Base-by-base conservation (phyloP, 2,329 filamentous ascomycete species). In the Ophiocordyceps camponoti-rufipedis region DNA sequence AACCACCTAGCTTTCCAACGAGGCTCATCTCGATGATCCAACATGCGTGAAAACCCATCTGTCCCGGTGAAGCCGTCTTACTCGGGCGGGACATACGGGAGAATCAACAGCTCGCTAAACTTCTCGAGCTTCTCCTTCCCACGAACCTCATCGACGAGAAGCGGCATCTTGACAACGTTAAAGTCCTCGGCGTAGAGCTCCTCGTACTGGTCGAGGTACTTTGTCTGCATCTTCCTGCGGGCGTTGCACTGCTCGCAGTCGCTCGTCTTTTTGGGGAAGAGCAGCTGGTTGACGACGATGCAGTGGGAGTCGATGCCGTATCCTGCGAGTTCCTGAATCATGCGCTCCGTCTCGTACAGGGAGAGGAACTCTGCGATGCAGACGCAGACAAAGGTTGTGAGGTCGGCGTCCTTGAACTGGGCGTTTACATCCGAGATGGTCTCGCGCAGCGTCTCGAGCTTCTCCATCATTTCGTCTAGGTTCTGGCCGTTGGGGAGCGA, bases 181-280 rank as follows among this genome's bases (percentile, higher is more conserved):
- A 98, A 98, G 49, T 66, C 64, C 63, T 98, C 91, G 58, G 95
- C 88, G 61, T 98, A 98, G 48, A 98, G 68, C 69, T 98, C 91
- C 66, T 94, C 88, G 56, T 96, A 96, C 71, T 98, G 89, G 60
- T 96, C 88, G 41, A 98, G 73, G 61, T 98, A 98, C 70, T 98
- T 98, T 72, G 87, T 91, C 72, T 98, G 91, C 91, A 98, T 98
- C 71, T 93, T 93, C 58, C 88, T 73, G 52, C 91, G 72, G 42
- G 91, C 84, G 59, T 87, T 94, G 66, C 91, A 98, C 70, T 98
- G 91, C 50, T 95, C 87, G 64, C 91, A 98, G 33, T 78, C 74
- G 59, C 82, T 93, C 45, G 80, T 81, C 52, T 80, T 74, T 63
- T 84, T 85, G 16, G 91, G 91, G 68, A 94, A 98, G 47, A 98